Base-by-base conservation (phyloP, 1,284 basidiomycete genomes). In the Melampsora abietis-canadensis region DNA sequence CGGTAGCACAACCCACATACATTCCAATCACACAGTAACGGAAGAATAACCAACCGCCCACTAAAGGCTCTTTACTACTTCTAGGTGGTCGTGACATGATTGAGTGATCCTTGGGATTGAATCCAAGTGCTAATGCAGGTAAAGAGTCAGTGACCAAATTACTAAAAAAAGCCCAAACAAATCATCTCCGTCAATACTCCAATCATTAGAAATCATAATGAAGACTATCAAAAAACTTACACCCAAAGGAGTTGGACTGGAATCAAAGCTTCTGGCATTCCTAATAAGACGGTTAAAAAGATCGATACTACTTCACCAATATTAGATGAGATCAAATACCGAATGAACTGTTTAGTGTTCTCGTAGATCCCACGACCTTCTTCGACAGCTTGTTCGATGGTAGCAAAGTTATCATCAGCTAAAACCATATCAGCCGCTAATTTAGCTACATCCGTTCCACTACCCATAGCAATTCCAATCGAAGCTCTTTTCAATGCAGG, bases 251-350 rank as follows among this genome's bases (percentile, higher is more conserved):
- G 85, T 85, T 98, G 96, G 15, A 98, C 94, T 31, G 94, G 94
- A 79, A 98, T 97, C 76, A 98, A 85, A 69, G 95, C 95, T 83
- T 98, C 96, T 21, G 96, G 95, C 94, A 98, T 96, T 79, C 95
- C 95, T 75, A 98, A 85, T 62, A 98, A 85, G 30, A 98, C 95
- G 2, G 95, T 98, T 78, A 98, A 84, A 86, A 98, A 98, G 83
- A 98, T 98, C 87, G 87, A 92, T 81, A 98, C 94, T 77, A 98
- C 95, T 82, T 97, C 94, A 77, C 95, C 94, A 81, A 98, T 98
- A 85, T 98, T 98, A 76, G 92, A 94, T 57, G 93, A 96, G 83
- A 98, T 85, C 68, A 85, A 78, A 79, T 87, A 84, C 68, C 80
- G 82, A 82, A 95, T 94, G 82, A 98, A 98, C 81, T 95, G 92